Evolutionary conservation across 768 basidiomycete genomes (phyloP).

Genomic region (Hemileccinum impolitum): DNA sequence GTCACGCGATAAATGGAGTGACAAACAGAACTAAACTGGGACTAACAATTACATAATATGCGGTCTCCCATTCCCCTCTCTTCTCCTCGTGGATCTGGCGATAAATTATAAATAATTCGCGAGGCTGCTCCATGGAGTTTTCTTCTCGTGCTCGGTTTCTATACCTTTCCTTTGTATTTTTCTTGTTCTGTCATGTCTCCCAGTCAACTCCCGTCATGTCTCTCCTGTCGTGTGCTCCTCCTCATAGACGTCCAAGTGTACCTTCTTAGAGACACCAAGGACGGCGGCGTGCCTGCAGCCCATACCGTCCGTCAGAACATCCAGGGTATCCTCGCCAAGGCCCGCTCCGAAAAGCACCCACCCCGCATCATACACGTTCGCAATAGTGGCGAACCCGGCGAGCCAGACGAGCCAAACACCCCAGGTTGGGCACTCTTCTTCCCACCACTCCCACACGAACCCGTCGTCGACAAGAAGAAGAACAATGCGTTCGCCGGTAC

Average conservation of each 20-base stretch:
- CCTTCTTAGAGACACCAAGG: conserved; percentile 45
- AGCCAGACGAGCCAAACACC: conserved; percentile 54
- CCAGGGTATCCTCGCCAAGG: conserved; percentile 43
- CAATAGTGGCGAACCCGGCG: conserved; percentile 58
- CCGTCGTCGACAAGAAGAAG: conserved; percentile 61
- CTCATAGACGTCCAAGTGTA: conserved; percentile 55
- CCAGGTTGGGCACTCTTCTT: conserved; percentile 63
- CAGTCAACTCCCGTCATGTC: conserved; percentile 15
- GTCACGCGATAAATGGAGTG: conserved; percentile 17
- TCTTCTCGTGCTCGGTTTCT: neutral
- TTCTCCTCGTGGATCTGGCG: neutral
- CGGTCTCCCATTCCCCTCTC: neutral
- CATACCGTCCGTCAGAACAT: conserved; percentile 45
- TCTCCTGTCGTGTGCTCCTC: conserved; percentile 47
- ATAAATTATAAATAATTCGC: neutral
- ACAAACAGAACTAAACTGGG: conserved; percentile 13
- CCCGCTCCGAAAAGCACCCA: conserved; percentile 44
- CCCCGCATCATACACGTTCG: conserved; percentile 67
- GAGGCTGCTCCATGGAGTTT: neutral
- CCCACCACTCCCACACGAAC: conserved; percentile 47
- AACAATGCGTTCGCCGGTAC: conserved; percentile 71
- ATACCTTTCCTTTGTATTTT: neutral
- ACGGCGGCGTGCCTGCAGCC: conserved; percentile 53
- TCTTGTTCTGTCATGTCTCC: conserved; percentile 16
- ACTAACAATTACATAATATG: neutral